Conservation (phyloP, 2,329 filamentous ascomycete genomes). For the Beauveria australis region DNA sequence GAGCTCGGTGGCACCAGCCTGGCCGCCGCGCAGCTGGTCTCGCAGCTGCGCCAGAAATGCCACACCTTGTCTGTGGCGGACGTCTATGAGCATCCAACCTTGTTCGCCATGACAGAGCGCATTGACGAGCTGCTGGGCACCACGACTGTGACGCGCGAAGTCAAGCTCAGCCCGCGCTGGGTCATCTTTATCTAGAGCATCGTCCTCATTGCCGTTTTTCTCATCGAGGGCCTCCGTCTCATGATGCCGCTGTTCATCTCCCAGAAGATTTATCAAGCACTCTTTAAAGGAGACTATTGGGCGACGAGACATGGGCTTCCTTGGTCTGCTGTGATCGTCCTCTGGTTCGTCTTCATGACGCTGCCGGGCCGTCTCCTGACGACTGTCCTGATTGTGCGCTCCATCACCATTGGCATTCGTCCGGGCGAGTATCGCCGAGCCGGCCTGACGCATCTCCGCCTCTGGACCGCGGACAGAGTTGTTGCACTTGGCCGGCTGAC, state of each 20-base stretch:
- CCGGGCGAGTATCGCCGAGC: constrained; percentile 15
- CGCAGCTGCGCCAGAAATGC: constrained; percentile 14
- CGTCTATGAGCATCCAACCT: constrained; percentile 15
- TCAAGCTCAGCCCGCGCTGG: constrained; percentile 15
- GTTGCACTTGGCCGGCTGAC: constrained; percentile 9
- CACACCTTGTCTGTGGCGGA: constrained; percentile 17
- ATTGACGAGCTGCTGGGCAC: constrained; percentile 14
- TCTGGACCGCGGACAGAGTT: constrained; percentile 15
- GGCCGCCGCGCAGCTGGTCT: constrained; percentile 17
- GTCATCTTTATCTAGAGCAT: constrained; percentile 14
- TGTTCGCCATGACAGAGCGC: constrained; percentile 13
- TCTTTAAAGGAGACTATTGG: constrained; percentile 10
- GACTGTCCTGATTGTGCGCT: constrained; percentile 8
- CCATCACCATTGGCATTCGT: constrained; percentile 13
- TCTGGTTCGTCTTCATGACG: constrained; percentile 13
- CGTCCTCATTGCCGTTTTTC: constrained; percentile 12
- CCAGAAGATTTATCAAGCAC: constrained; percentile 13
- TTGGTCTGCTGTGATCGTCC: constrained; percentile 12
- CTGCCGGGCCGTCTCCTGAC: constrained; percentile 15
- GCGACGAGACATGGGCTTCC: constrained; percentile 10
- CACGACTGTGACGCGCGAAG: constrained; percentile 11
- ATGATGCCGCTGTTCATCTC: constrained; percentile 8
- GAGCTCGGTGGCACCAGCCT: constrained; percentile 18
- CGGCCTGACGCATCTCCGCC: constrained; percentile 13
- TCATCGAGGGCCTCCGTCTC: constrained; percentile 12